These are phyloP conservation scores for Cinchona pubescens DNA, from an alignment of 257 asterid genomes.

Conservation along the genomic window DNA sequence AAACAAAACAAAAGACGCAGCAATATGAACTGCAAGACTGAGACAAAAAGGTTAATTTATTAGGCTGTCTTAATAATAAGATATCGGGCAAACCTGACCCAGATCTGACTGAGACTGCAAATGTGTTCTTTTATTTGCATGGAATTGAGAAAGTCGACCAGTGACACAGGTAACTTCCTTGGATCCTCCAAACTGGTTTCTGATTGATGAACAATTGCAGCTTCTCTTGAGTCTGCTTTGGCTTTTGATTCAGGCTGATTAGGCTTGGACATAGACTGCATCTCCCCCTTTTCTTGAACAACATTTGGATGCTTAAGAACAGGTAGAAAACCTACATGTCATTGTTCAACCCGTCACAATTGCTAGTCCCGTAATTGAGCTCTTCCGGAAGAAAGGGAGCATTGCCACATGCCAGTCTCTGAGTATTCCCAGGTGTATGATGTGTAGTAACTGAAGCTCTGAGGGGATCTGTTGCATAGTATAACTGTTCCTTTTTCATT, in stretches of 20 bases:
- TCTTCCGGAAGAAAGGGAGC: constrained; percentile 30
- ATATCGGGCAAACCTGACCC: constrained; percentile 43
- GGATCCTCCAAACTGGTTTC: constrained; percentile 27
- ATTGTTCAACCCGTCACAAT: constrained; percentile 24
- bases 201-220: constrained; percentile 20
- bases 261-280: constrained; percentile 20
- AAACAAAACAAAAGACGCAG: neutral
- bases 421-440: constrained; percentile 16
- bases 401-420: constrained; percentile 18
- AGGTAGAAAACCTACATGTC: constrained; percentile 25
- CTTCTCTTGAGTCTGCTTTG: constrained; percentile 19
- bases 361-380: constrained; percentile 20
- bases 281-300: constrained; percentile 24
- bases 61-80: neutral
- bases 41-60: neutral
- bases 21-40: neutral
- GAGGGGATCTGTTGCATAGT: constrained; percentile 18
- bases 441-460: constrained; percentile 26
- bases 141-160: constrained; percentile 56
- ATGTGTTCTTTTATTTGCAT: constrained; percentile 59
- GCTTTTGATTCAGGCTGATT: constrained; percentile 20
- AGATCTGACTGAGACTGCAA: constrained; percentile 41
- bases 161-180: constrained; percentile 46
- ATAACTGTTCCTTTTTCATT: constrained; percentile 4
- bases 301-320: constrained; percentile 19